Percentiles rank a stretch among this genome's conserved stretches.
Evolutionary conservation across 2,329 filamentous ascomycete species (phyloP).

Genomic region (Hymenoscyphus scutula): DNA sequence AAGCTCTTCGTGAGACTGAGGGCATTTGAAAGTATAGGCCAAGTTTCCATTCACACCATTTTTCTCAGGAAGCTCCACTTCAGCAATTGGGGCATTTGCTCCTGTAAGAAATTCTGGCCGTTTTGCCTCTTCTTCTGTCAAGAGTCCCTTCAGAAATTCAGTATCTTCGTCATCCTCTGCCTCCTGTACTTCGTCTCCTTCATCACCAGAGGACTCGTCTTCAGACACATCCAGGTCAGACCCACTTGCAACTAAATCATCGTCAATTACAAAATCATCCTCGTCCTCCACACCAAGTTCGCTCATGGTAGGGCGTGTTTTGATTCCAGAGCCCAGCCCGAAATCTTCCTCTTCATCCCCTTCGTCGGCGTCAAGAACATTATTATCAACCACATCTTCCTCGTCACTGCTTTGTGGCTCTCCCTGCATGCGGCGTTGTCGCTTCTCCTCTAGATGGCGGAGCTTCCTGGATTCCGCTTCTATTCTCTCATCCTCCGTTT

Average conservation of each 20-base stretch:
- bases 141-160: constrained; percentile 69
- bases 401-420: constrained; percentile 69
- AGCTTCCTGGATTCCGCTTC: constrained; percentile 74
- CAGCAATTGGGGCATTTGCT: constrained; percentile 44
- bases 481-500: constrained; percentile 83
- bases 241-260: constrained; percentile 80
- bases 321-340: constrained; percentile 59
- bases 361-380: constrained; percentile 40
- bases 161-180: constrained; percentile 53
- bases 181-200: constrained; percentile 42
- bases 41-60: constrained; percentile 52
- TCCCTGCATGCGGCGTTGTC: constrained; percentile 83
- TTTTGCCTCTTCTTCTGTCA: constrained; percentile 56
- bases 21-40: constrained; percentile 84
- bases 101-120: constrained; percentile 50
- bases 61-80: constrained; percentile 39
- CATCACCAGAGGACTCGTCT: constrained; percentile 47
- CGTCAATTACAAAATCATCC: constrained; percentile 89
- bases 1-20: constrained; percentile 73
- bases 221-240: constrained; percentile 63
- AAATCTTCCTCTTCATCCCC: constrained; percentile 53
- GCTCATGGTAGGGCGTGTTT: constrained; percentile 43
- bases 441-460: constrained; percentile 77
- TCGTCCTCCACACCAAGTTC: constrained; percentile 83
- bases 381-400: constrained; percentile 50